Conservation (phyloP, 2,329 filamentous ascomycete species). For the Pseudogymnoascus sp. region DNA sequence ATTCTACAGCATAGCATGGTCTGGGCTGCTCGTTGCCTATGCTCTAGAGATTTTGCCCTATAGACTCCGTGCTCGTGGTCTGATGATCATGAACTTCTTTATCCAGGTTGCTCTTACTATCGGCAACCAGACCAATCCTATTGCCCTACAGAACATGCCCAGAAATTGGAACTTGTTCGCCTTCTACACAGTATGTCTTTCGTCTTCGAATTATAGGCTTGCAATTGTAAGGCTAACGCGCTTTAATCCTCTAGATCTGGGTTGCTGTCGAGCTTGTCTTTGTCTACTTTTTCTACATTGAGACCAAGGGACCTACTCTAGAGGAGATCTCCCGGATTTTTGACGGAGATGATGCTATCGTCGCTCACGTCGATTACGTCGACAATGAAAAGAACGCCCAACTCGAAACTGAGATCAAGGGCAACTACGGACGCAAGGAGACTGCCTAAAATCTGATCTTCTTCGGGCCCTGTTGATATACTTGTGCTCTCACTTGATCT, state of each 20-base stretch:
- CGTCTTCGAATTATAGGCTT: not conserved
- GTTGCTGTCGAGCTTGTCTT: slow-evolving; percentile 38
- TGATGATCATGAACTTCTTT: slow-evolving; percentile 59
- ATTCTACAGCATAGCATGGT: slow-evolving; percentile 50
- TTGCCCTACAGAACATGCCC: slow-evolving; percentile 54
- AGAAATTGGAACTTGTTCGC: slow-evolving; percentile 59
- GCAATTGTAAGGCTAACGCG: slow-evolving; percentile 13
- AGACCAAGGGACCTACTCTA: slow-evolving; percentile 8
- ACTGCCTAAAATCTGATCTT: not conserved
- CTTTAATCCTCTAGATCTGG: slow-evolving; percentile 37
- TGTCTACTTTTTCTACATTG: slow-evolving; percentile 10
- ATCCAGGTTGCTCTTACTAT: slow-evolving; percentile 28
- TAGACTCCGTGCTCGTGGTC: slow-evolving; percentile 34
- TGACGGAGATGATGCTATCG: slow-evolving; percentile 11
- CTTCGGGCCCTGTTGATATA: no score
- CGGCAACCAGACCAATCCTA: slow-evolving; percentile 52
- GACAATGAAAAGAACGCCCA: not conserved
- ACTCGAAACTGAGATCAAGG: not conserved
- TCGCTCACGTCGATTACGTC: not conserved
- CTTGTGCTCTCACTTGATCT: no score
- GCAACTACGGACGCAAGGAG: not conserved
- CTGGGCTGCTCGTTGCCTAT: slow-evolving; percentile 49
- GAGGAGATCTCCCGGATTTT: slow-evolving; percentile 7
- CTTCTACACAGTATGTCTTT: slow-evolving; percentile 48
- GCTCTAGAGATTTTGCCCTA: slow-evolving; percentile 45